Evolutionary conservation across 306 rosid species (phyloP).

Genomic region (Cicer judaicum): DNA sequence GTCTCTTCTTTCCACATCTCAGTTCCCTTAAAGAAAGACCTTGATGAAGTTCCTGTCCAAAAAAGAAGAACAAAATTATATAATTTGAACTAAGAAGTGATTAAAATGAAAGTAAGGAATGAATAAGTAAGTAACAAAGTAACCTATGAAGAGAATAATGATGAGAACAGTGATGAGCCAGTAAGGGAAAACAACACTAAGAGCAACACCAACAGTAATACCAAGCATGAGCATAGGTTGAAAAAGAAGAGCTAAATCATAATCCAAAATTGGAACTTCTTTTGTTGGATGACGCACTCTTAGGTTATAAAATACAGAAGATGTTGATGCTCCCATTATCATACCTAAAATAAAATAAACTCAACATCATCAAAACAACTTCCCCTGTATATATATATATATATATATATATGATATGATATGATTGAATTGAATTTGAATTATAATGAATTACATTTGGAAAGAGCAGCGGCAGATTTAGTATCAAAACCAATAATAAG

Average conservation of each 20-base stretch:
- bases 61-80: not conserved
- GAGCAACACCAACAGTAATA: conserved; percentile 83
- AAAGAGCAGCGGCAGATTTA: conserved; percentile 86
- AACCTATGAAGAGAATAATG: conserved; percentile 85
- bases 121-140: not conserved
- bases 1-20: conserved; percentile 96
- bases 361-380: conserved; percentile 21
- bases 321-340: conserved; percentile 92
- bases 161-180: conserved; percentile 94
- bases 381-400: too few species aligned
- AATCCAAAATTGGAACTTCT: conserved; percentile 82
- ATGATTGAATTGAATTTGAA: too few species aligned
- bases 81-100: not conserved
- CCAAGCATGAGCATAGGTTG: conserved; percentile 98
- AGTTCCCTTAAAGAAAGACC: conserved; percentile 72
- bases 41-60: conserved; percentile 78
- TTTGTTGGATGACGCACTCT: conserved; percentile 90
- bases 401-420: too few species aligned
- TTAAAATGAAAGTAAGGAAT: not conserved
- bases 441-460: conserved; percentile 58
- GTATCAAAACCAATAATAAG: conserved; percentile 80
- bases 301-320: conserved; percentile 89
- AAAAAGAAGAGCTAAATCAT: conserved; percentile 80
- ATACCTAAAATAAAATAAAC: conserved; percentile 56
- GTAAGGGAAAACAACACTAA: conserved; percentile 91